Evolutionary conservation across 306 rosid species (phyloP).

Genomic region (Cicer bijugum): DNA sequence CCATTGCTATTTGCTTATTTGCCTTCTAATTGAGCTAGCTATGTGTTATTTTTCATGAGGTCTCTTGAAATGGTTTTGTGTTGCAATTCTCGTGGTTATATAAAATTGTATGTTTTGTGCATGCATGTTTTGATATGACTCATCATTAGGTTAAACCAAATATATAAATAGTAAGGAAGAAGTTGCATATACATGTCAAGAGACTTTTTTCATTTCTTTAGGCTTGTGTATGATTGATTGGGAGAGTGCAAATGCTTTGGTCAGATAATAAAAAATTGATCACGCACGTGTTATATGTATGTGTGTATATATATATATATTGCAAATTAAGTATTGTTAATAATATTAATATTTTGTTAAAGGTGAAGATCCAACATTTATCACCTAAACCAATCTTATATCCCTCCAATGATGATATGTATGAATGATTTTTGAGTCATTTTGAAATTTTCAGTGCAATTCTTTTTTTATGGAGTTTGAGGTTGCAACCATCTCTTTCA

Average conservation of each 20-base stretch:
- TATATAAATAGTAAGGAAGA: background rate
- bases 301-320: too few relatives aligned
- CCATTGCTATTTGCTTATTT: conserved; percentile 3
- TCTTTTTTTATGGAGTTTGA: too few relatives aligned
- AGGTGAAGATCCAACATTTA: too few relatives aligned
- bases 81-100: background rate
- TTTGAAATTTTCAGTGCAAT: too few relatives aligned
- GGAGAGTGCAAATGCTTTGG: background rate
- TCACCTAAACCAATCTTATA: too few relatives aligned
- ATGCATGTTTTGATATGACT: conserved; percentile 8
- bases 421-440: too few relatives aligned
- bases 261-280: background rate
- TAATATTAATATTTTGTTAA: too few relatives aligned
- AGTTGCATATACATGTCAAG: background rate
- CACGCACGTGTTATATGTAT: background rate
- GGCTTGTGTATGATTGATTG: background rate
- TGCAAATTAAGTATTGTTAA: too few relatives aligned
- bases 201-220: background rate
- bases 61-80: background rate
- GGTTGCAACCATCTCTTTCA: too few relatives aligned
- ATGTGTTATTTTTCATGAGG: conserved; percentile 1
- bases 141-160: conserved; percentile 7
- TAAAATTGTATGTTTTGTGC: background rate
- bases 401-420: too few relatives aligned
- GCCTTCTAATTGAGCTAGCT: conserved; percentile 43